Base-by-base conservation (phyloP, 768 basidiomycete species). In the Macrocybe gigantea region DNA sequence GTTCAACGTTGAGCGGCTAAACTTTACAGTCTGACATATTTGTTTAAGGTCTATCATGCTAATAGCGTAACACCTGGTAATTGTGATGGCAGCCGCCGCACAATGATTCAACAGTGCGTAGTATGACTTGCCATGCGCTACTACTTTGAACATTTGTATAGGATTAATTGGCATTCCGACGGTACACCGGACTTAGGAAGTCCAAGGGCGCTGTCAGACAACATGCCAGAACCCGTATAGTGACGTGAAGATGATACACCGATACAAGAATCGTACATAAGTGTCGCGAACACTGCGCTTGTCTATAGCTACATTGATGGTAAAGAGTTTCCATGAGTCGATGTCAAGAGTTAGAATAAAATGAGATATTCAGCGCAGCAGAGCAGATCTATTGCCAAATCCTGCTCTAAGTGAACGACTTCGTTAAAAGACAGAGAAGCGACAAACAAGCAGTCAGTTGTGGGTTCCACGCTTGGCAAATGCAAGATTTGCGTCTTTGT, bases 61-160 rank as follows among this genome's bases (percentile, higher is more conserved):
- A 58, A 58, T 38, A n/a, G 48, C 1, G 52, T 49, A 0, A 55
- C 57, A 3, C 59, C 59, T 10, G 61, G 61, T 33, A 59, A 49
- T 13, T 60, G 61, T 38, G 61, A 62, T 49, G 61, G 61, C 6
- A 53, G 52, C 5, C 52, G 61, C 1, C 56, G 56, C n/a, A 62
- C 61, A 8, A 49, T 56, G 49, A 56, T 62, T 12, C 60, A 62
- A 33, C 49, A 22, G 22, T 22, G 22, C 45, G 61, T 60, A 45
- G 32, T 15, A 38, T 2, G 12, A 38, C 14, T 14, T 41, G 53
- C 54, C 6, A 29, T 32, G 34, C 36, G 0, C 42, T 42, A 7
- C 8, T 9, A 7, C 43, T 9, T 41, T 38, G 7, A 37, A 7
- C 12, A 22, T 41, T 0, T n/a, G 13, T 42, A 15, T 41, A 59